phyloP scores from a whole-genome alignment of 2,329 filamentous ascomycete genomes.

The Colletotrichum sp. region DNA sequence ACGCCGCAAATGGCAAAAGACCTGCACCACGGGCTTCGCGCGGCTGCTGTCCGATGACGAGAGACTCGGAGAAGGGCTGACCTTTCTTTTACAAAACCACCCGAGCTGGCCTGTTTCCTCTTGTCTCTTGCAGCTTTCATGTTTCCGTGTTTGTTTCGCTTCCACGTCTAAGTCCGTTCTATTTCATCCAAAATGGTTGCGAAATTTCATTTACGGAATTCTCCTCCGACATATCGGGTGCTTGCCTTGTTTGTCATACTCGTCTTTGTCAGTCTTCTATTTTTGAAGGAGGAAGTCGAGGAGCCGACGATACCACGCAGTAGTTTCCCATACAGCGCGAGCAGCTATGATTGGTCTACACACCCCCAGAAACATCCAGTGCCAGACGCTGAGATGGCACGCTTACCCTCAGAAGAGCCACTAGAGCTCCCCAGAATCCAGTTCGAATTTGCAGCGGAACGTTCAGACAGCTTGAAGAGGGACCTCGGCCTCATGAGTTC shows the following conservation, averaged over 20 bases:
- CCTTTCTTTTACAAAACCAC: slow-evolving; percentile 1
- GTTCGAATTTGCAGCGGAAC: slow-evolving; percentile 15
- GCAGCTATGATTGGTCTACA: slow-evolving; percentile 25
- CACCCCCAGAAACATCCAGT: slow-evolving; percentile 21
- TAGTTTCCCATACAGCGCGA: neutral
- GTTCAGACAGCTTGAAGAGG: slow-evolving; percentile 22
- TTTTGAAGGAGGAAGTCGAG: neutral
- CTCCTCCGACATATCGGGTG: slow-evolving; percentile 15
- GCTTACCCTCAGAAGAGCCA: slow-evolving; percentile 12
- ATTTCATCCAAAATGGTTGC: slow-evolving; percentile 10
- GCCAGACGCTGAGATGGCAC: slow-evolving; percentile 20
- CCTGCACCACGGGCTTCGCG: neutral
- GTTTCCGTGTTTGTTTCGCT: neutral
- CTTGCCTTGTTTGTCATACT: slow-evolving; percentile 13
- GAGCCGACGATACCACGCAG: neutral
- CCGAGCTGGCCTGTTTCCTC: neutral
- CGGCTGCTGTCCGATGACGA: slow-evolving; percentile 2
- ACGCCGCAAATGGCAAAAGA: slow-evolving; percentile 11
- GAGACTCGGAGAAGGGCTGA: neutral
- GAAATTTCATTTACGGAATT: slow-evolving; percentile 16
- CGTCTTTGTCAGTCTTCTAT: neutral
- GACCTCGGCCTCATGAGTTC: slow-evolving; percentile 40
- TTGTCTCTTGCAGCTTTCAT: neutral
- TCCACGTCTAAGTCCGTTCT: neutral
- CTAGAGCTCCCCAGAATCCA: slow-evolving; percentile 12